phyloP scores from a whole-genome alignment of 2,329 filamentous ascomycete genomes.

The Fusarium sp. region DNA sequence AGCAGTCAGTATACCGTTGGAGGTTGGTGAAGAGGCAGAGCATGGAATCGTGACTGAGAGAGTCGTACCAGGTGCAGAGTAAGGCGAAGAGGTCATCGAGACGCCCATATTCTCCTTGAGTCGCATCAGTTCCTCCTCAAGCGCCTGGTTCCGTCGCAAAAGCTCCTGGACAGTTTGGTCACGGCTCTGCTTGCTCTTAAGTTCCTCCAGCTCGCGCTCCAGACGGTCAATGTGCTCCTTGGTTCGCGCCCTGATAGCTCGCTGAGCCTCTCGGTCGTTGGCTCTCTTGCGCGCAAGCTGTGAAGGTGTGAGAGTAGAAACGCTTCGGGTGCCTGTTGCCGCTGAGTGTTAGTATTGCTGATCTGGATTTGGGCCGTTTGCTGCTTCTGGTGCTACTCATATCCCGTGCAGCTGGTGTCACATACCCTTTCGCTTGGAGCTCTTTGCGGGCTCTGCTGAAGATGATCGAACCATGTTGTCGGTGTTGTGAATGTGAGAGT shows the following conservation, averaged over 20 bases:
- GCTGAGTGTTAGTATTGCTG: slow-evolving; percentile 24
- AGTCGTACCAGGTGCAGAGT: slow-evolving; percentile 54
- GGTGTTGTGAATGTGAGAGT: slow-evolving; percentile 24
- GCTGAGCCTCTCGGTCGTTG: slow-evolving; percentile 91
- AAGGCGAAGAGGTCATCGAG: slow-evolving; percentile 54
- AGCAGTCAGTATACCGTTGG: slow-evolving; percentile 24
- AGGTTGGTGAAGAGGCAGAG: not conserved
- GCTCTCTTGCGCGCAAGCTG: slow-evolving; percentile 91
- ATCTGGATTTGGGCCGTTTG: not conserved
- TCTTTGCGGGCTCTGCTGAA: slow-evolving; percentile 57
- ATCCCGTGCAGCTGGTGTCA: slow-evolving; percentile 2
- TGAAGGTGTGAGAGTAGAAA: slow-evolving; percentile 87
- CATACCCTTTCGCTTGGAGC: slow-evolving; percentile 60
- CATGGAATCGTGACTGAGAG: slow-evolving; percentile 10
- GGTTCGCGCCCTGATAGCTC: slow-evolving; percentile 86
- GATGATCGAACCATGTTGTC: slow-evolving; percentile 55
- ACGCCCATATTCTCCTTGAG: slow-evolving; percentile 60
- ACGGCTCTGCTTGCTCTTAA: slow-evolving; percentile 63
- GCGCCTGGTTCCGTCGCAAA: slow-evolving; percentile 62
- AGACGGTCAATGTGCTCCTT: slow-evolving; percentile 86
- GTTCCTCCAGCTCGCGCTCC: slow-evolving; percentile 78
- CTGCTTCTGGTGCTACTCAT: slow-evolving; percentile 5
- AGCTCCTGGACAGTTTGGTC: slow-evolving; percentile 65
- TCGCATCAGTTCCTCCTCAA: slow-evolving; percentile 64
- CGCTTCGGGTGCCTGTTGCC: slow-evolving; percentile 72